Conservation (phyloP, 768 basidiomycete genomes). For the Psilocybe tampanensis region DNA sequence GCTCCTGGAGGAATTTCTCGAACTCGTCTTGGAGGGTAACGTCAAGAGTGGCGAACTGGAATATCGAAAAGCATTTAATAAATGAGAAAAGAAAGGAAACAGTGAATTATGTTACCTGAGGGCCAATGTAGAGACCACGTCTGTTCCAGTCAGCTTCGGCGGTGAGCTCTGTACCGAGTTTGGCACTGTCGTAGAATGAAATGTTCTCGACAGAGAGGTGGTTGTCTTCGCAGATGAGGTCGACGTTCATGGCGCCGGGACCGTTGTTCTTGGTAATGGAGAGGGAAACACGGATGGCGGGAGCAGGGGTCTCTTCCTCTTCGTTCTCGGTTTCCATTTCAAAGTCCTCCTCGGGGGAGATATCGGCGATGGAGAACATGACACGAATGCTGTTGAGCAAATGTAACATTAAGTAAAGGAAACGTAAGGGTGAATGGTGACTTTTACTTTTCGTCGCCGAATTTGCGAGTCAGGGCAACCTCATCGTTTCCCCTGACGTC, state of each 20-base stretch:
- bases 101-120: slow-evolving; percentile 52
- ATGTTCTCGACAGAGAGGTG: slow-evolving; percentile 88
- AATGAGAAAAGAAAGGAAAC: background rate
- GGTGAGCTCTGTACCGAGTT: slow-evolving; percentile 73
- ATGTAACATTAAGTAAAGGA: slow-evolving; percentile 2
- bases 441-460: slow-evolving; percentile 87
- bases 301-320: slow-evolving; percentile 32
- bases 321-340: slow-evolving; percentile 31
- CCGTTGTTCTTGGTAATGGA: slow-evolving; percentile 76
- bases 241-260: slow-evolving; percentile 75
- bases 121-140: slow-evolving; percentile 90
- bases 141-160: slow-evolving; percentile 95
- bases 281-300: slow-evolving; percentile 78
- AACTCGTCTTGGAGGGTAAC: slow-evolving; percentile 87
- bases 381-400: slow-evolving; percentile 68
- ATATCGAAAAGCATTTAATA: background rate
- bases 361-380: slow-evolving; percentile 92
- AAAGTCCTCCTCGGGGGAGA: slow-evolving; percentile 51
- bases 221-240: slow-evolving; percentile 79
- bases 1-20: slow-evolving; percentile 86
- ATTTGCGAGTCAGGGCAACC: slow-evolving; percentile 77
- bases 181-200: slow-evolving; percentile 76
- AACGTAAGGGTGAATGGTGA: background rate
- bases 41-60: slow-evolving; percentile 90
- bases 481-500: slow-evolving; percentile 79